Evolutionary conservation across 1,139 yeast species (phyloP).

Genomic region (Candida tropicalis): DNA sequence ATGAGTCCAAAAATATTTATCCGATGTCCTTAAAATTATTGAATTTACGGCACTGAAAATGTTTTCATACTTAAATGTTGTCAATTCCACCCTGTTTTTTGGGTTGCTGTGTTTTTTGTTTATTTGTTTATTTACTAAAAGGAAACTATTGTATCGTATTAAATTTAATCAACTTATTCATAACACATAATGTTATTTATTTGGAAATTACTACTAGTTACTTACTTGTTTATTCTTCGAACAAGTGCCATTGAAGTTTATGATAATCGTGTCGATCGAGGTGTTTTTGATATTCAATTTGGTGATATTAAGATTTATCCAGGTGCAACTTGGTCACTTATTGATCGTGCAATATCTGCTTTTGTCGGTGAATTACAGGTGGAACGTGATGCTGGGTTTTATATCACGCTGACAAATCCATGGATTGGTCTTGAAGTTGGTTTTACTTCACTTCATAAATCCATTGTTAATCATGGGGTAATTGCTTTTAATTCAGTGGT

Average conservation of each 20-base stretch:
- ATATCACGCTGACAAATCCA: conserved; percentile 11
- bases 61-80: no score
- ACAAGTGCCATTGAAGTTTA: conserved; percentile 6
- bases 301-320: conserved; percentile 27
- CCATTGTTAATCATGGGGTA: conserved; percentile 25
- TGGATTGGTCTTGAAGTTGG: conserved; percentile 17
- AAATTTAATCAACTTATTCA: neutral
- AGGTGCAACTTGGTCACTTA: conserved; percentile 36
- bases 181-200: neutral
- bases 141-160: neutral
- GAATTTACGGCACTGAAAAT: no score
- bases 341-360: conserved; percentile 29
- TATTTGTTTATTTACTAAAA: neutral
- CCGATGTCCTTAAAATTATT: no score
- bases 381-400: conserved; percentile 27
- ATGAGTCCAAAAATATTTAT: no score
- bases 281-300: conserved; percentile 20
- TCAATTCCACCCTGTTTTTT: no score
- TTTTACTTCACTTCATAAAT: conserved; percentile 16
- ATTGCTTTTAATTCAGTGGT: conserved; percentile 25
- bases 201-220: neutral
- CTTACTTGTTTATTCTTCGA: neutral
- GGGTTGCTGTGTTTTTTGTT: no score
- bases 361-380: conserved; percentile 25
- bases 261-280: conserved; percentile 17